phyloP scores from a whole-genome alignment of 352 stramenopile species.

The Globisporangium lucens region DNA sequence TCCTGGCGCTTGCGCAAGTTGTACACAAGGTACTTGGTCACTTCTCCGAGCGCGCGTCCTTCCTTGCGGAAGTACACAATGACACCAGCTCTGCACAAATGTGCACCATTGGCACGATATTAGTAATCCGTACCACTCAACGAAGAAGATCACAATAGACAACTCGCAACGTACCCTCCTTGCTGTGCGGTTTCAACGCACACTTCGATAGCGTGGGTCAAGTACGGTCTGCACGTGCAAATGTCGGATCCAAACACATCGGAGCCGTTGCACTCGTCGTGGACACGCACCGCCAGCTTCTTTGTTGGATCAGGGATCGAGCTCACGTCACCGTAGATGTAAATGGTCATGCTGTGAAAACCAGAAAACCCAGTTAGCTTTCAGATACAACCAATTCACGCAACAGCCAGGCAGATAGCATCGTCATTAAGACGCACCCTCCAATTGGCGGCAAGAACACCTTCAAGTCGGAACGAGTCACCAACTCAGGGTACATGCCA shows the following conservation, averaged over 20 bases:
- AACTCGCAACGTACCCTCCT: slow-evolving; percentile 78
- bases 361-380: not conserved
- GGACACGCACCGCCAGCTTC: slow-evolving; percentile 96
- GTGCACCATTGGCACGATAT: not conserved
- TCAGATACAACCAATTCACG: not conserved
- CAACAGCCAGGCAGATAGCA: not conserved
- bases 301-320: slow-evolving; percentile 97
- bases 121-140: not conserved
- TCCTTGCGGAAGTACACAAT: slow-evolving; percentile 99
- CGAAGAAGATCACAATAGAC: not conserved
- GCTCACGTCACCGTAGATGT: slow-evolving; percentile 98
- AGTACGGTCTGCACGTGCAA: slow-evolving; percentile 98
- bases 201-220: slow-evolving; percentile 99
- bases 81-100: slow-evolving; percentile 78
- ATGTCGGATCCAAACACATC: slow-evolving; percentile 99
- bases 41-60: slow-evolving; percentile 95
- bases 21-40: slow-evolving; percentile 99
- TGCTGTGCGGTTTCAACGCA: slow-evolving; percentile 97
- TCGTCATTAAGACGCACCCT: slow-evolving; percentile 21
- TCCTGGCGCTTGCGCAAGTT: slow-evolving; percentile 99
- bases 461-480: slow-evolving; percentile 98
- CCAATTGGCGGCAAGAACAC: slow-evolving; percentile 98
- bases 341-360: slow-evolving; percentile 85
- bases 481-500: slow-evolving; percentile 99
- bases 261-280: slow-evolving; percentile 99